Evolutionary conservation across 306 rosid species (phyloP).

Genomic region (Canavalia gladiata): DNA sequence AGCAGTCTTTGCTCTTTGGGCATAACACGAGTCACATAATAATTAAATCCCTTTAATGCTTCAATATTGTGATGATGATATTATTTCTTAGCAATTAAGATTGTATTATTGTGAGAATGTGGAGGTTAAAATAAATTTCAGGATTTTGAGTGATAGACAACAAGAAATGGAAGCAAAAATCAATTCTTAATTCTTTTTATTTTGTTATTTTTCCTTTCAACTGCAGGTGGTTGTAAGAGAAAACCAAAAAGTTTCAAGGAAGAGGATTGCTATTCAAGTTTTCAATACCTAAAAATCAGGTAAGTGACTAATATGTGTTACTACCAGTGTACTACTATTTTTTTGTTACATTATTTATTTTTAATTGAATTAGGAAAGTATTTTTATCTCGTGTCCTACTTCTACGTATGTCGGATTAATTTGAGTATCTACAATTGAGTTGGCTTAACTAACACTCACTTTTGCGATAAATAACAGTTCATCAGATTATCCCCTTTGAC

Average conservation of each 20-base stretch:
- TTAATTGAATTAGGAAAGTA: constrained; percentile 4
- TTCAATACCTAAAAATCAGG: constrained; percentile 74
- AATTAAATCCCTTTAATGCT: neutral
- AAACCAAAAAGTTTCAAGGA: constrained; percentile 68
- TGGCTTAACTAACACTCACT: neutral
- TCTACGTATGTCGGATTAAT: neutral
- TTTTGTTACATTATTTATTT: neutral
- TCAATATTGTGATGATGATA: neutral
- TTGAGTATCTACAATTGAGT: neutral
- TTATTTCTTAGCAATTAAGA: neutral
- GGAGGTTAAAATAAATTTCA: constrained; percentile 11
- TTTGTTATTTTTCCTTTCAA: constrained; percentile 46
- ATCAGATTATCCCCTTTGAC: neutral
- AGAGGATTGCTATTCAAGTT: constrained; percentile 66
- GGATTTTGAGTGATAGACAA: neutral
- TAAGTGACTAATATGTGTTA: constrained; percentile 45
- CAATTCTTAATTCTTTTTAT: constrained; percentile 5
- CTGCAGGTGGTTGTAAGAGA: constrained; percentile 59
- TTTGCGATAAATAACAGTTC: neutral
- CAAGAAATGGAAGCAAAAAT: neutral
- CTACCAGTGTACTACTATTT: neutral
- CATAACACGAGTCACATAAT: no score
- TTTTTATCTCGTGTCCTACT: neutral
- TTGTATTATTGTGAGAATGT: neutral
- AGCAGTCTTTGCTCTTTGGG: no score